These are phyloP conservation scores for Syncephalastrum contaminatum DNA, from an alignment of 371 early-diverging fungal species.

Conservation along the genomic window DNA sequence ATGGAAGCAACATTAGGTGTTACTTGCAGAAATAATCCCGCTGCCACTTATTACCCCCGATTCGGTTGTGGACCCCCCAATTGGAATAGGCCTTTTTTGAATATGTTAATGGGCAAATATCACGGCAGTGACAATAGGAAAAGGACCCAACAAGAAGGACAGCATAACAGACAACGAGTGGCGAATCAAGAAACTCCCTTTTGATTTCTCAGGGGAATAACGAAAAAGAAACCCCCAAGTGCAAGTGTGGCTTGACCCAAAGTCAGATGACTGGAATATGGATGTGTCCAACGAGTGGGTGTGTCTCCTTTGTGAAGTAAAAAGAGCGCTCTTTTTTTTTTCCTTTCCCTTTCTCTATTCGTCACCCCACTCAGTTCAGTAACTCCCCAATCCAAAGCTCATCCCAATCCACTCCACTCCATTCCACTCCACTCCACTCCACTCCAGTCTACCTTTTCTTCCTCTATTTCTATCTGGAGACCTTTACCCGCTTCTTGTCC, in stretches of 20 bases:
- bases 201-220: neutral
- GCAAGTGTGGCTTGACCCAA: too few relatives aligned
- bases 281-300: too few relatives aligned
- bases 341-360: neutral
- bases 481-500: neutral
- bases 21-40: too few relatives aligned
- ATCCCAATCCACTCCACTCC: too few relatives aligned
- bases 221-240: conserved; percentile 2
- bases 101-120: too few relatives aligned
- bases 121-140: too few relatives aligned
- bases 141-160: neutral
- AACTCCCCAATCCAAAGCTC: neutral
- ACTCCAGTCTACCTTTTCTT: neutral
- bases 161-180: neutral
- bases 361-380: neutral
- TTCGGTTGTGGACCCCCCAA: too few relatives aligned
- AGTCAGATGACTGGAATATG: too few relatives aligned
- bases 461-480: neutral
- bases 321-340: conserved; percentile 1
- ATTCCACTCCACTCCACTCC: too few relatives aligned
- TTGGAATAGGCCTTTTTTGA: too few relatives aligned
- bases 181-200: conserved; percentile 1
- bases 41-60: too few relatives aligned
- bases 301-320: neutral
- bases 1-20: too few relatives aligned